Evolutionary conservation across 1,284 basidiomycete genomes (phyloP).

Genomic region (Vanrija sp.): DNA sequence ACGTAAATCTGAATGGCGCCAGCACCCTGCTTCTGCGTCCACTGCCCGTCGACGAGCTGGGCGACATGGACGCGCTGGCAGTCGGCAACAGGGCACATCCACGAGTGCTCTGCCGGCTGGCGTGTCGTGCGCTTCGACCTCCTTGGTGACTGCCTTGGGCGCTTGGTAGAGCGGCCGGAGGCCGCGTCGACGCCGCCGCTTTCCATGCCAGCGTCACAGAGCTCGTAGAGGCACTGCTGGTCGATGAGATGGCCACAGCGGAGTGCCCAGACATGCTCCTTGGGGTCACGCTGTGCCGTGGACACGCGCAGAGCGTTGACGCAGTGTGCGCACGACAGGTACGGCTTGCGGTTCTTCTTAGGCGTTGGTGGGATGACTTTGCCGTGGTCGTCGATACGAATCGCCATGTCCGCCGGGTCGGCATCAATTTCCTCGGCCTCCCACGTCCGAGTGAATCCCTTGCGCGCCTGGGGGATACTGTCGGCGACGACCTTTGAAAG

Average conservation of each 20-base stretch:
- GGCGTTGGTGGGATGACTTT: slow-evolving; percentile 13
- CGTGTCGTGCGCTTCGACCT: not conserved
- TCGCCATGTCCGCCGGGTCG: not conserved
- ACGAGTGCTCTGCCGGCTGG: slow-evolving; percentile 21
- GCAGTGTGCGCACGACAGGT: slow-evolving; percentile 42
- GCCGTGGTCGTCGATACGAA: slow-evolving; percentile 30
- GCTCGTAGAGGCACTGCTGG: slow-evolving; percentile 36
- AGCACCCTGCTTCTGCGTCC: slow-evolving; percentile 28
- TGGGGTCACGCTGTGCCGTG: slow-evolving; percentile 26
- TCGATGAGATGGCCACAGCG: slow-evolving; percentile 49
- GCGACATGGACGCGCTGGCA: slow-evolving; percentile 31
- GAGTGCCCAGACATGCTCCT: slow-evolving; percentile 42
- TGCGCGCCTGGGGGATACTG: slow-evolving; percentile 2
- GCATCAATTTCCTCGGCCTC: slow-evolving; percentile 21
- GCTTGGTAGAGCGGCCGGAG: not conserved
- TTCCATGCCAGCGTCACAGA: slow-evolving; percentile 6
- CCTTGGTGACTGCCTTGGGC: not conserved
- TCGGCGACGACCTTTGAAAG: slow-evolving; percentile 19
- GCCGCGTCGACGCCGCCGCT: not conserved
- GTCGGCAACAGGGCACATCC: slow-evolving; percentile 32
- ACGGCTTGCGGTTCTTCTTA: slow-evolving; percentile 14
- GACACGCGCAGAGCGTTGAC: slow-evolving; percentile 34
- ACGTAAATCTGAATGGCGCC: slow-evolving; percentile 38
- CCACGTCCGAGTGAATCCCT: slow-evolving; percentile 27
- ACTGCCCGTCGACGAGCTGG: slow-evolving; percentile 20